Conservation (phyloP, 345 rosid species). For the Trapa incisa region DNA sequence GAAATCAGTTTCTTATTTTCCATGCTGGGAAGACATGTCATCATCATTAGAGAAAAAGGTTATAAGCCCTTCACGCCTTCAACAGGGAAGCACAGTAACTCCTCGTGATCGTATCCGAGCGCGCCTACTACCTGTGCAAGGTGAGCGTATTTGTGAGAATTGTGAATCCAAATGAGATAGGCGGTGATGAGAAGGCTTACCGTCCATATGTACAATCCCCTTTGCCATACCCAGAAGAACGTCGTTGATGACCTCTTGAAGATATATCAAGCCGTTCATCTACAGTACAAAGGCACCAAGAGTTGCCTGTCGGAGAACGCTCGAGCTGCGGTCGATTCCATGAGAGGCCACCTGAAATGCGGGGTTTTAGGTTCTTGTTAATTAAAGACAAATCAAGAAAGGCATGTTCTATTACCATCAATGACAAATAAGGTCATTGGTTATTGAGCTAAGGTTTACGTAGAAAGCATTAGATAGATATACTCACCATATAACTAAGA, state of each 20-base stretch:
- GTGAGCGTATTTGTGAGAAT: too few relatives aligned
- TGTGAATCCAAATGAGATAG: too few relatives aligned
- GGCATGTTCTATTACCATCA: too few relatives aligned
- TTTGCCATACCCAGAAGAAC: not conserved
- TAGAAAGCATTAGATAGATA: not conserved
- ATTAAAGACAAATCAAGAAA: not conserved
- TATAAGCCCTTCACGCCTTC: too few relatives aligned
- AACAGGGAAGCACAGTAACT: too few relatives aligned
- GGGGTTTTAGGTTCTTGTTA: not conserved
- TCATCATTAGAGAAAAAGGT: too few relatives aligned
- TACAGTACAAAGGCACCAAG: slow-evolving; percentile 37
- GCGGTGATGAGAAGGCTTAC: too few relatives aligned
- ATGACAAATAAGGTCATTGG: not conserved
- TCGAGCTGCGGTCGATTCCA: slow-evolving; percentile 72
- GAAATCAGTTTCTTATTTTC: too few relatives aligned
- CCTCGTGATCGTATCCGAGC: too few relatives aligned
- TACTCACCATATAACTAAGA: slow-evolving; percentile 60
- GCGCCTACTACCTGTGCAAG: too few relatives aligned
- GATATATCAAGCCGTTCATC: not conserved
- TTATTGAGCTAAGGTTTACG: not conserved
- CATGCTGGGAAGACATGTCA: too few relatives aligned
- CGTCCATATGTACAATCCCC: too few relatives aligned
- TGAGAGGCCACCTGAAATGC: slow-evolving; percentile 69
- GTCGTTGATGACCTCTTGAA: not conserved
- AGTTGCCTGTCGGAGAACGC: slow-evolving; percentile 65